A percentile compares a stretch with the other conserved stretches of the same genome.
phyloP scores from a whole-genome alignment of 2,329 filamentous ascomycete genomes.

The Exophiala sp. region DNA sequence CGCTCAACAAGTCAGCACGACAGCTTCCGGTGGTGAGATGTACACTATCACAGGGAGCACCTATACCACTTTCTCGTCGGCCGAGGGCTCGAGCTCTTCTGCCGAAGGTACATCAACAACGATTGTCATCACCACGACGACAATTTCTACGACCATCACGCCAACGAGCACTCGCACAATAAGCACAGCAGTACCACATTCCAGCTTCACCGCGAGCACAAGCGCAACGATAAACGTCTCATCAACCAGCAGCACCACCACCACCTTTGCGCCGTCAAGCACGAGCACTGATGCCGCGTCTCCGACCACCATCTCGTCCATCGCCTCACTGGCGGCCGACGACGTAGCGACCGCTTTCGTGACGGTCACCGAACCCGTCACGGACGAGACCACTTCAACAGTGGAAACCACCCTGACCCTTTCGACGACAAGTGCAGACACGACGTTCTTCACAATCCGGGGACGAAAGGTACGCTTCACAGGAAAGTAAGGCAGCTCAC shows the following conservation, averaged over 20 bases:
- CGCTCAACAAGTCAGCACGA: not conserved
- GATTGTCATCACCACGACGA: slow-evolving; percentile 6
- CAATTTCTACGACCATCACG: slow-evolving; percentile 2
- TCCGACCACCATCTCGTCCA: slow-evolving; percentile 1
- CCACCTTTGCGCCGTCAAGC: slow-evolving; percentile 3
- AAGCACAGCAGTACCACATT: not conserved
- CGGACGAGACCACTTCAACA: slow-evolving; percentile 7
- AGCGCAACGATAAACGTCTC: not conserved
- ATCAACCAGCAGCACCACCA: not conserved
- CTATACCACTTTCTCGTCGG: slow-evolving; percentile 1
- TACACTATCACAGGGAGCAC: slow-evolving; percentile 5
- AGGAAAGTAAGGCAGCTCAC: slow-evolving; percentile 3
- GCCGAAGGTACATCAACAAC: slow-evolving; percentile 7
- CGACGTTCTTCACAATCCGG: slow-evolving; percentile 19
- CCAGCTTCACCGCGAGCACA: slow-evolving; percentile 7
- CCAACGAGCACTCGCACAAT: slow-evolving; percentile 8
- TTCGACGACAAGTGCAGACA: slow-evolving; percentile 4
- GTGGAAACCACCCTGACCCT: slow-evolving; percentile 7
- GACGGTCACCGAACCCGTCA: slow-evolving; percentile 8
- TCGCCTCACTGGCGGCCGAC: not conserved
- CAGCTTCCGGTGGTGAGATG: not conserved
- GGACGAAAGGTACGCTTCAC: slow-evolving; percentile 18
- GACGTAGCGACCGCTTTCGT: slow-evolving; percentile 9
- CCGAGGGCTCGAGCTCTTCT: not conserved
- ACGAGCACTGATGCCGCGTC: slow-evolving; percentile 4